Conservation (phyloP, 2,329 filamentous ascomycete genomes). For the Aspergillus sp. region DNA sequence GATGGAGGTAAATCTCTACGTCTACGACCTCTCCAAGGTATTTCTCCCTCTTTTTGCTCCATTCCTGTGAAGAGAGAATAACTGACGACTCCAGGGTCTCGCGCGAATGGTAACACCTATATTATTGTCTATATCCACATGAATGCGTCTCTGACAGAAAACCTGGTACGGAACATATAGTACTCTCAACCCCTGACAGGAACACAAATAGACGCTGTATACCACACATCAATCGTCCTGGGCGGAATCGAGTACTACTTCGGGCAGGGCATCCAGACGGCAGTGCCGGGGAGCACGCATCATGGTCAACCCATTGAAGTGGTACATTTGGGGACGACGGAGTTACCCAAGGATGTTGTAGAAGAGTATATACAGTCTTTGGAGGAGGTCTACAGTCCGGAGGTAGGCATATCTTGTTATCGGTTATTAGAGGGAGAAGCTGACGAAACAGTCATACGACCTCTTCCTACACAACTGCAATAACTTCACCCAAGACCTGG, state of each 20-base stretch:
- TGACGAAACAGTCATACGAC: conserved; percentile 62
- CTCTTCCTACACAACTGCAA: conserved; percentile 91
- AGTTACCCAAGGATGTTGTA: conserved; percentile 71
- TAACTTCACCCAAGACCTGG: conserved; percentile 89
- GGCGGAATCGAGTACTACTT: conserved; percentile 84
- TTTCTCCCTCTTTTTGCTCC: not conserved
- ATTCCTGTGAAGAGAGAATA: not conserved
- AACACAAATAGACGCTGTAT: conserved; percentile 78
- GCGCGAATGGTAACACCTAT: conserved; percentile 39
- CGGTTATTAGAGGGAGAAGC: not conserved
- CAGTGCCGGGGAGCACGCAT: conserved; percentile 73
- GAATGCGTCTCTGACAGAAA: conserved; percentile 14
- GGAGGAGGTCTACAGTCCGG: conserved; percentile 69
- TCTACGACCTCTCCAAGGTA: conserved; percentile 66
- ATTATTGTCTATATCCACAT: too few species aligned
- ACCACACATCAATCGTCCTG: conserved; percentile 86
- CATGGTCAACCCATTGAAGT: conserved; percentile 75
- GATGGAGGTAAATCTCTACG: conserved; percentile 70
- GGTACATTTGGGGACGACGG: conserved; percentile 65
- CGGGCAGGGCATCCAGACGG: conserved; percentile 76
- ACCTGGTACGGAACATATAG: conserved; percentile 22
- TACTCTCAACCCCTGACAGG: conserved; percentile 55
- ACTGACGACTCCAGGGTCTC: conserved; percentile 41
- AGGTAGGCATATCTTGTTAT: conserved; percentile 40
- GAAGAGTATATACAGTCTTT: conserved; percentile 81